Evolutionary conservation across 2,329 filamentous ascomycete genomes (phyloP).

Genomic region (Ophidiomyces ophidiicola): DNA sequence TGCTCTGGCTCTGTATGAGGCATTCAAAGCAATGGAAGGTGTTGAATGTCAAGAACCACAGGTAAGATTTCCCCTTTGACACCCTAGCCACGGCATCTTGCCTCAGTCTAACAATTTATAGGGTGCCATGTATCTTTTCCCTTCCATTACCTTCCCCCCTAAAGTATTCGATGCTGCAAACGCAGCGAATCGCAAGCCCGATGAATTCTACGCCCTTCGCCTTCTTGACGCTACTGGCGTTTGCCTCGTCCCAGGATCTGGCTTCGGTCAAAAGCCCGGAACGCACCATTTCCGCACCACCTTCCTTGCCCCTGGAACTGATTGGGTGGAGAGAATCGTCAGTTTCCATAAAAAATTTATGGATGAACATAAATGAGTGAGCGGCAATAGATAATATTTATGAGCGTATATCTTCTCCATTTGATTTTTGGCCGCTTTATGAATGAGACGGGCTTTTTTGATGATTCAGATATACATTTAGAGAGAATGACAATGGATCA

Average conservation of each 20-base stretch:
- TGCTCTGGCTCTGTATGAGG: slow-evolving; percentile 73
- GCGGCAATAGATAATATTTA: no score
- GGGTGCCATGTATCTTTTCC: slow-evolving; percentile 98
- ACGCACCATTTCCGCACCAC: slow-evolving; percentile 93
- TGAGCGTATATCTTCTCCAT: no score
- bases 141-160: slow-evolving; percentile 66
- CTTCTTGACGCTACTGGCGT: slow-evolving; percentile 89
- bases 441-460: no score
- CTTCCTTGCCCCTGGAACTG: slow-evolving; percentile 88
- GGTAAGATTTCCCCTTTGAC: slow-evolving; percentile 33
- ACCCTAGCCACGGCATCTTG: neutral
- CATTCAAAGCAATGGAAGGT: slow-evolving; percentile 90
- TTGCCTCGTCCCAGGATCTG: slow-evolving; percentile 81
- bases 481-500: no score
- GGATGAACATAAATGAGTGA: slow-evolving; percentile 57
- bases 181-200: slow-evolving; percentile 59
- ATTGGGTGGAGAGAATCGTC: slow-evolving; percentile 77
- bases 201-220: slow-evolving; percentile 89
- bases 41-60: slow-evolving; percentile 78
- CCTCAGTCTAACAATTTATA: slow-evolving; percentile 34
- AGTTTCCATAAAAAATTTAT: slow-evolving; percentile 90
- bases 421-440: no score
- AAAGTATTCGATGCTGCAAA: slow-evolving; percentile 67
- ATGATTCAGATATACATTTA: no score
- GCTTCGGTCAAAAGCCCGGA: slow-evolving; percentile 86